phyloP scores from a whole-genome alignment of 1,139 yeast genomes.

The Zhuliangozyma blackwelliae region DNA sequence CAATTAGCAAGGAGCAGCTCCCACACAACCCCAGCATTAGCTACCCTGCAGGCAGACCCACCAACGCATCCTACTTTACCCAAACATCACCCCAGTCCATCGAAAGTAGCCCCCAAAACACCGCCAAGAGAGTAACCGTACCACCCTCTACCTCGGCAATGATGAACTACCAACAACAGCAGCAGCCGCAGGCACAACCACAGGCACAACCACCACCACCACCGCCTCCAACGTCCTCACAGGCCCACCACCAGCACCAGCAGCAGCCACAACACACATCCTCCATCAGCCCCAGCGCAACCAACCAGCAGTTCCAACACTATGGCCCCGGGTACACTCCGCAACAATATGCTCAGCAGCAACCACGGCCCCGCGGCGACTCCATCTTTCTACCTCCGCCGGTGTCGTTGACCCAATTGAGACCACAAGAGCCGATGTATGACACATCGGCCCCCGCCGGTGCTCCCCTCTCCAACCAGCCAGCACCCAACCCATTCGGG shows the following conservation, averaged over 20 bases:
- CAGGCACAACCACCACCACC: conserved; percentile 1
- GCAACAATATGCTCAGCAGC: conserved; percentile 6
- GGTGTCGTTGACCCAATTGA: conserved; percentile 12
- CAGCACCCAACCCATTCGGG: conserved; percentile 7
- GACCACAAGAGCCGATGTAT: conserved; percentile 7
- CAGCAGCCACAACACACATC: no score
- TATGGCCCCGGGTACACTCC: conserved; percentile 4
- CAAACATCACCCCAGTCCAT: background rate
- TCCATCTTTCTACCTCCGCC: conserved; percentile 33
- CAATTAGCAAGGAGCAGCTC: background rate
- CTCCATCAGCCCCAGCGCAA: background rate
- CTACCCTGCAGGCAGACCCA: conserved; percentile 1
- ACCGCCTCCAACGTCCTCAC: no score
- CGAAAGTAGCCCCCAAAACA: background rate
- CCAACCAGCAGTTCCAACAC: conserved; percentile 2
- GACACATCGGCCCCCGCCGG: background rate
- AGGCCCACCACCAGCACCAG: no score
- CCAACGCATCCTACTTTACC: background rate
- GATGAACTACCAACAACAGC: conserved; percentile 4
- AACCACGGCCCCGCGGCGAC: conserved; percentile 24
- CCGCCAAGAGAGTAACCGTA: background rate
- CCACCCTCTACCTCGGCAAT: conserved; percentile 1
- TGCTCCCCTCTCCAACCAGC: conserved; percentile 5
- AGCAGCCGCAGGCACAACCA: background rate
- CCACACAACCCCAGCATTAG: conserved; percentile 2